phyloP scores from a whole-genome alignment of 2,329 filamentous ascomycete species.

The Phoma herbarum region DNA sequence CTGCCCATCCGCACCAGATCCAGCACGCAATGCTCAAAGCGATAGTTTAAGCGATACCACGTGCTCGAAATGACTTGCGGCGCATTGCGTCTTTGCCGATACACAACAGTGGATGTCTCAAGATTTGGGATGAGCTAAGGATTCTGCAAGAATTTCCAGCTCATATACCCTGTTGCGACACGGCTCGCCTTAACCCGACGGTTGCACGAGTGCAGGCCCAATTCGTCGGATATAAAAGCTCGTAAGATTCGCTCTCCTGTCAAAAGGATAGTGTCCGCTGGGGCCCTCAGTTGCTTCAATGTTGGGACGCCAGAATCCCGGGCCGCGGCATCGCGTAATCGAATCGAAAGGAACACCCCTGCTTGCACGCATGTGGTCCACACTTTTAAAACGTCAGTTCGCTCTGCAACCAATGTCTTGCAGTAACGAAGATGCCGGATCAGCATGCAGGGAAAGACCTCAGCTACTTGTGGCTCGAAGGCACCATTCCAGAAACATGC shows the following conservation, averaged over 20 bases:
- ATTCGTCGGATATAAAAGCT: conserved; percentile 2
- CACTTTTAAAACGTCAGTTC: conserved; percentile 8
- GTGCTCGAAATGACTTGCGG: neutral
- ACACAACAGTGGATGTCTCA: neutral
- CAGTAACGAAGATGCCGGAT: conserved; percentile 1
- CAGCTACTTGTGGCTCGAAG: neutral
- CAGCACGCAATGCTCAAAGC: conserved; percentile 1
- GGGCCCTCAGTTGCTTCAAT: conserved; percentile 1
- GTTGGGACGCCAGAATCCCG: conserved; percentile 6
- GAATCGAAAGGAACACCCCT: conserved; percentile 2
- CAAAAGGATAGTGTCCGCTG: conserved; percentile 11
- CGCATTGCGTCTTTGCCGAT: conserved; percentile 2
- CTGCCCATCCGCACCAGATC: conserved; percentile 3
- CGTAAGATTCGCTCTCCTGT: conserved; percentile 6
- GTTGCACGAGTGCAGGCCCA: neutral
- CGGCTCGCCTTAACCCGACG: conserved; percentile 2
- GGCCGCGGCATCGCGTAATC: conserved; percentile 7
- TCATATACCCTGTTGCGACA: neutral
- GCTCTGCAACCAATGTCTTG: conserved; percentile 6
- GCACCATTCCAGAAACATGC: conserved; percentile 10
- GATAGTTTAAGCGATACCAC: neutral
- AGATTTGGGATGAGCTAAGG: conserved; percentile 13
- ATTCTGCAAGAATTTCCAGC: conserved; percentile 8
- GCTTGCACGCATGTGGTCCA: conserved; percentile 5
- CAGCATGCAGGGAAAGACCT: conserved; percentile 2